Conservation (phyloP, 148 eudicot genomes). For the Euryodendron excelsum region DNA sequence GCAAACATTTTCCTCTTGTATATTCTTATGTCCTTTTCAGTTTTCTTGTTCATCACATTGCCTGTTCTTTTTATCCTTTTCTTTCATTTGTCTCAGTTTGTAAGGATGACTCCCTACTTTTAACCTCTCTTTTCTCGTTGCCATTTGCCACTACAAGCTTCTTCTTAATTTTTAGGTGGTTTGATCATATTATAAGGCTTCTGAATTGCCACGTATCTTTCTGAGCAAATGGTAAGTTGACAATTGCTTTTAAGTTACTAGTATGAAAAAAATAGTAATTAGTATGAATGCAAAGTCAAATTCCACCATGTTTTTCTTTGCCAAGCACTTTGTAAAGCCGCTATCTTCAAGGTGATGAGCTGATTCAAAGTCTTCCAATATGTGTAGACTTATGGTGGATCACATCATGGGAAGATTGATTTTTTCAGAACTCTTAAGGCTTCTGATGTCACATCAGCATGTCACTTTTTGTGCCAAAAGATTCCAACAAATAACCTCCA, state of each 20-base stretch:
- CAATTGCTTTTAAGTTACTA: neutral
- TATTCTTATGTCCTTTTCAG: neutral
- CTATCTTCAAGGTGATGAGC: slow-evolving; percentile 14
- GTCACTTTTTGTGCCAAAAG: slow-evolving; percentile 14
- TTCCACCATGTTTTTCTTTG: slow-evolving; percentile 5
- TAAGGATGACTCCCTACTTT: too few relatives aligned
- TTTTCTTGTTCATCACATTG: neutral
- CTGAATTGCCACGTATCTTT: neutral
- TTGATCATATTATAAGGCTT: neutral
- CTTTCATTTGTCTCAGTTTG: too few relatives aligned
- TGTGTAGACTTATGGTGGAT: slow-evolving; percentile 10
- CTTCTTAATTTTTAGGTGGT: neutral
- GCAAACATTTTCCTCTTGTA: neutral
- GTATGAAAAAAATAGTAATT: too few relatives aligned
- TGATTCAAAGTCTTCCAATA: slow-evolving; percentile 14
- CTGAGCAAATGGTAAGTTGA: neutral
- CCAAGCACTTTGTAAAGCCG: slow-evolving; percentile 15
- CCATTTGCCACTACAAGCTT: neutral
- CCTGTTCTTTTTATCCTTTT: neutral
- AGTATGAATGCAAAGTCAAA: neutral
- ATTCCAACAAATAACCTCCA: slow-evolving; percentile 5
- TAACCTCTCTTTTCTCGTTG: neutral
- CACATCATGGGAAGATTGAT: slow-evolving; percentile 19
- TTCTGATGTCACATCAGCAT: neutral
- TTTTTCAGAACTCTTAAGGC: neutral